Conservation (phyloP, 768 basidiomycete species). For the Daedaleopsis sinensis region DNA sequence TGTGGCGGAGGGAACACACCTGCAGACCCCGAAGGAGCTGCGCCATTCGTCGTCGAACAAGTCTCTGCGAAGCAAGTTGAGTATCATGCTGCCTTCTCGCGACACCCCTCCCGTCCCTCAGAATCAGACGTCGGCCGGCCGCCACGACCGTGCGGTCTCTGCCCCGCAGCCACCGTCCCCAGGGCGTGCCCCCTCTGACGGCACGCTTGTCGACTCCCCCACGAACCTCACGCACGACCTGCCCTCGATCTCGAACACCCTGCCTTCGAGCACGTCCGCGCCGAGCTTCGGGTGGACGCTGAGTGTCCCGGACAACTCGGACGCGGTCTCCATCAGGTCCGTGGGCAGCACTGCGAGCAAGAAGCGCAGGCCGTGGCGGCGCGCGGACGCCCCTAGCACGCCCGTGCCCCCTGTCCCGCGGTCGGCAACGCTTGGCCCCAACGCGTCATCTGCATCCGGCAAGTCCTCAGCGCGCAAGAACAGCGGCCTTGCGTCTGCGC, state of each 20-base stretch:
- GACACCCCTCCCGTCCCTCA: conserved; percentile 9
- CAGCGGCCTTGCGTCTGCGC: conserved; percentile 65
- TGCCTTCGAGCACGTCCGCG: conserved; percentile 9
- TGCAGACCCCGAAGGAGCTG: conserved; percentile 18
- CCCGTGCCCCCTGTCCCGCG: conserved; percentile 15
- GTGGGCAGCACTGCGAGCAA: conserved; percentile 24
- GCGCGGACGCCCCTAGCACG: conserved; percentile 17
- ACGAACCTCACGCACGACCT: conserved; percentile 17
- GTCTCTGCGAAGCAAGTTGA: conserved; percentile 21
- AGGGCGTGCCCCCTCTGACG: conserved; percentile 4
- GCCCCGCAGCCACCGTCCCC: conserved; percentile 6
- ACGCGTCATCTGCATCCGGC: neutral
- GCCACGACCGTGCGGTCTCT: conserved; percentile 19
- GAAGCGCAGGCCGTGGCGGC: conserved; percentile 26
- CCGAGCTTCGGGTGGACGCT: conserved; percentile 19
- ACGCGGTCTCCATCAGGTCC: conserved; percentile 28
- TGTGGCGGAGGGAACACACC: conserved; percentile 10
- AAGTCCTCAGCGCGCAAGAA: conserved; percentile 46
- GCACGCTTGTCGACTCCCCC: conserved; percentile 32
- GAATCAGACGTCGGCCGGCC: conserved; percentile 15
- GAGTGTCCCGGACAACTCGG: conserved; percentile 27
- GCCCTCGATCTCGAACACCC: conserved; percentile 11
- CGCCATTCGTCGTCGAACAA: conserved; percentile 19
- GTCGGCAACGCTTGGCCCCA: conserved; percentile 18
- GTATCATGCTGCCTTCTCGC: conserved; percentile 21